Evolutionary conservation across 1,284 basidiomycete genomes (phyloP).

Genomic region (Irpex sp.): DNA sequence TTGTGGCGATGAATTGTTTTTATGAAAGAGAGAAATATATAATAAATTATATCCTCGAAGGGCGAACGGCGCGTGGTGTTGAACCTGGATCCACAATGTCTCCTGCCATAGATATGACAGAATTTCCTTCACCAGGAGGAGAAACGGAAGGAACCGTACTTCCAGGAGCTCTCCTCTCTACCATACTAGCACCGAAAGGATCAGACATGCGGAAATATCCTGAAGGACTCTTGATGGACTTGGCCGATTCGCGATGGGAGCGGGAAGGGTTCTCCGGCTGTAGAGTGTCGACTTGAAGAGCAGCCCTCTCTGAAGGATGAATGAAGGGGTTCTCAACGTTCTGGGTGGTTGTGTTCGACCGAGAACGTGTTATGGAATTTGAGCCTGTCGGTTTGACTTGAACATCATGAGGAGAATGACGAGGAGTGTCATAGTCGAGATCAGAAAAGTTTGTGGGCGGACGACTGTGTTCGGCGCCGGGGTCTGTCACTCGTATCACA

Average conservation of each 20-base stretch:
- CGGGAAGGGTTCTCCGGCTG: not conserved
- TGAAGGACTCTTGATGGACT: not conserved
- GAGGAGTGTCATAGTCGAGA: not conserved
- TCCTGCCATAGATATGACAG: not conserved
- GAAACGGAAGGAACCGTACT: not conserved
- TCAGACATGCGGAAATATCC: not conserved
- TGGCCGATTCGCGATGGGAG: not conserved
- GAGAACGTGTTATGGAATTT: not conserved
- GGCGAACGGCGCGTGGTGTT: not conserved
- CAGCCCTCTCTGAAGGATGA: not conserved
- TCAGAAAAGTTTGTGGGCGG: not conserved
- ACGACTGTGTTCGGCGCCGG: not conserved
- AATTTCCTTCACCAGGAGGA: not conserved
- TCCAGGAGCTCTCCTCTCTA: not conserved
- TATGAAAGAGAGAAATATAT: not conserved
- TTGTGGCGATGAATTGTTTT: not conserved
- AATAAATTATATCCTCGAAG: not conserved
- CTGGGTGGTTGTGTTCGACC: not conserved
- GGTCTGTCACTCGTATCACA: not conserved
- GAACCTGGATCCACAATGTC: not conserved
- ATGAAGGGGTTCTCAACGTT: not conserved
- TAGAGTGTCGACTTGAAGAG: not conserved
- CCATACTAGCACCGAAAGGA: not conserved
- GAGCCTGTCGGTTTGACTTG: not conserved
- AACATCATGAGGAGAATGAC: not conserved